Conservation (phyloP, 179 eudicot species). For the Corrigiola litoralis region DNA sequence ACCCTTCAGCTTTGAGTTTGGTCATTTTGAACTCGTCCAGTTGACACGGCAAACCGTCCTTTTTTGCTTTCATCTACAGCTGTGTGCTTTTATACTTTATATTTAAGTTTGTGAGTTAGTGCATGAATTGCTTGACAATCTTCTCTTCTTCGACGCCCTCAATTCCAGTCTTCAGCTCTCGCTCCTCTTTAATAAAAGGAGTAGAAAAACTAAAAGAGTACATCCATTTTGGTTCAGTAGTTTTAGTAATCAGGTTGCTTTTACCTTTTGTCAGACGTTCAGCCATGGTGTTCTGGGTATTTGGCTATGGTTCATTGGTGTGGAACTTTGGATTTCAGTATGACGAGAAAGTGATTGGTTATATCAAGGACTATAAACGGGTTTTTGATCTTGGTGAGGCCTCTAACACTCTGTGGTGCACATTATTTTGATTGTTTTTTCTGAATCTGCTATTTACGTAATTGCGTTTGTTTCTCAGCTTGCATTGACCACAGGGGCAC, state of each 20-base stretch:
- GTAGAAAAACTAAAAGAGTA: background rate
- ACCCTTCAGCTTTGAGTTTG: slow-evolving; percentile 10
- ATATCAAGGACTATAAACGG: slow-evolving; percentile 73
- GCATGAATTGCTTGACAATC: background rate
- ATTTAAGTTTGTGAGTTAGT: background rate
- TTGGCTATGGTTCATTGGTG: slow-evolving; percentile 93
- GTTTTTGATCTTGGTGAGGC: slow-evolving; percentile 88
- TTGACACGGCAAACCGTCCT: slow-evolving; percentile 22
- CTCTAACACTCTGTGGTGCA: background rate
- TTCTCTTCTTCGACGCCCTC: background rate
- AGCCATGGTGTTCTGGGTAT: slow-evolving; percentile 92
- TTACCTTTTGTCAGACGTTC: slow-evolving; percentile 21
- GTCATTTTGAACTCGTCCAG: slow-evolving; percentile 14
- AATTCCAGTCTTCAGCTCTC: background rate
- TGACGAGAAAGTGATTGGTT: slow-evolving; percentile 89
- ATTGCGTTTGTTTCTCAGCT: slow-evolving; percentile 40
- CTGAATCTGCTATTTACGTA: background rate
- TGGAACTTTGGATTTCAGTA: slow-evolving; percentile 94
- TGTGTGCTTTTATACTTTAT: slow-evolving; percentile 4
- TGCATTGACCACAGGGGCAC: slow-evolving; percentile 98
- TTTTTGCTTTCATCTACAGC: slow-evolving; percentile 8
- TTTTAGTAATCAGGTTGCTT: background rate
- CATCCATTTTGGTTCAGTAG: background rate
- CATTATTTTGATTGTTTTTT: background rate
- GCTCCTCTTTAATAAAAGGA: background rate